Base-by-base conservation (phyloP, 225 moss, liverwort and hornwort genomes). In the Polytrichum formosum region DNA sequence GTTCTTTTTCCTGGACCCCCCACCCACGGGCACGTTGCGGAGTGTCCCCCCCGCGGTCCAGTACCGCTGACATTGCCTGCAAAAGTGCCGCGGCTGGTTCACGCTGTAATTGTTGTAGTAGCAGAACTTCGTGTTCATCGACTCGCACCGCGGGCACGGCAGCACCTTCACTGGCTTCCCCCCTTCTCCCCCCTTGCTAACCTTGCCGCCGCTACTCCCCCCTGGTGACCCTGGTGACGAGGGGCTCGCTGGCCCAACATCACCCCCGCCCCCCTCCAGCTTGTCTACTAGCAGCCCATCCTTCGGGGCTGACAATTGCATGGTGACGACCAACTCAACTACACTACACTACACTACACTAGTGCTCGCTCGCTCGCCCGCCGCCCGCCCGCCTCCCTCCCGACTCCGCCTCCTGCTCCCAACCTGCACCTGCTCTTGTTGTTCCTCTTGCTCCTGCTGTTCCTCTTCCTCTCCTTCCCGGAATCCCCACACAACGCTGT, bases 111-210 rank as follows among this genome's bases (percentile, higher is more conserved):
- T 82, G 63, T 82, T 82, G 75, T 79, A 82, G 64, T 82, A 82
- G 20, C 82, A 82, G 22, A 82, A 82, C 75, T 82, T 82, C 2
- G 82, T 82, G 27, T 82, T 82, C 82, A 82, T 76, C 27, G 82
- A 82, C 70, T 79, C 78, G 23, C 82, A 82, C 0, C 82, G 82
- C n/a, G 82, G 82, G 10, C 82, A 82, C 5, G 82, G 82, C 4
- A 82, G 18, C 4, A 82, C 78, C 53, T 73, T 70, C 31, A 64
- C 79, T 0, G 82, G 78, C 59, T 82, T 82, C 54, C 78, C 82
- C 20, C 77, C 70, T 16, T 54, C 23, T 3, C 63, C 76, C 46
- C 46, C 46, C 46, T 46, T 46, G 13, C 46, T 16, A 13, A 46
- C 46, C 46, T 46, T 46, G 16, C 46, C 46, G 58, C 58, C n/a